These are phyloP conservation scores for Lathyrus sativus DNA, from an alignment of 306 rosid genomes.

Conservation along the genomic window DNA sequence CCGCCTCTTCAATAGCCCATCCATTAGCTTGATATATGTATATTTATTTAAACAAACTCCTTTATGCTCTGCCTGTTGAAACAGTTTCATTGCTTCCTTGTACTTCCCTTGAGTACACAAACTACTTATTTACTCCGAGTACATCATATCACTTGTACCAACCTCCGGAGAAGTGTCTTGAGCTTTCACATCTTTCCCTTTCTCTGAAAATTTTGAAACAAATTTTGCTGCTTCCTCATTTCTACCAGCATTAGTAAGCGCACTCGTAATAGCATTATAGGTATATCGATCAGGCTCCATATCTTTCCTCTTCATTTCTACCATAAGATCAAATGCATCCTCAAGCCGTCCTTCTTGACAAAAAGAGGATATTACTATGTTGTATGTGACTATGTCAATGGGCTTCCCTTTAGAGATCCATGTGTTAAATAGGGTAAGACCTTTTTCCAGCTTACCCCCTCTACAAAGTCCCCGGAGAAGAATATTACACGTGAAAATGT, in stretches of 20 bases:
- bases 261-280: constrained; percentile 56
- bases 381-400: constrained; percentile 73
- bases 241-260: constrained; percentile 59
- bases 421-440: constrained; percentile 62
- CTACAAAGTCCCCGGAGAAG: constrained; percentile 80
- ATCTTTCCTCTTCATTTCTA: constrained; percentile 67
- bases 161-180: constrained; percentile 43
- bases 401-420: constrained; percentile 71
- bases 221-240: constrained; percentile 66
- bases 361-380: constrained; percentile 71
- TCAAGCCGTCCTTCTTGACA: constrained; percentile 76
- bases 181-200: constrained; percentile 41
- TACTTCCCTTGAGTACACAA: constrained; percentile 71
- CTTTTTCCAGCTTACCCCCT: constrained; percentile 77
- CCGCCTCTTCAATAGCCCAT: constrained; percentile 74
- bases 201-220: constrained; percentile 55
- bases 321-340: constrained; percentile 61
- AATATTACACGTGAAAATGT: constrained; percentile 69
- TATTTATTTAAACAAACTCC: constrained; percentile 56
- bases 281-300: constrained; percentile 70
- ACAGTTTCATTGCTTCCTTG: constrained; percentile 75
- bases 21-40: constrained; percentile 68
- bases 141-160: constrained; percentile 45
- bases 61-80: constrained; percentile 57
- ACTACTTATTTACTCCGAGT: constrained; percentile 64